These are phyloP conservation scores for Aschersonia sp. DNA, from an alignment of 2,329 filamentous ascomycete genomes.

Conservation along the genomic window DNA sequence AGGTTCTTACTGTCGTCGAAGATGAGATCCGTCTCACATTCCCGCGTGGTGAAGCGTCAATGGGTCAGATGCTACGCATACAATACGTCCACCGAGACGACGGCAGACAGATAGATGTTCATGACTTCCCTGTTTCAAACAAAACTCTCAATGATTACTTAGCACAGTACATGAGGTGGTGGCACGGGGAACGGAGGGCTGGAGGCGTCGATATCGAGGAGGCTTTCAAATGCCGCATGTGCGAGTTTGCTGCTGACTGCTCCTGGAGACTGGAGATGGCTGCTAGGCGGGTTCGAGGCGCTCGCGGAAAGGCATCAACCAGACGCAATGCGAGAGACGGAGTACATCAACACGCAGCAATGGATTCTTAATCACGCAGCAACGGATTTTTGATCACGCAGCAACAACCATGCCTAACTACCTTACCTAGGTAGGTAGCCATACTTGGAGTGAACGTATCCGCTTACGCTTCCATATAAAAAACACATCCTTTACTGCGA, in stretches of 20 bases:
- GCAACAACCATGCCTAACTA: no score
- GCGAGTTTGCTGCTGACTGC: slow-evolving; percentile 70
- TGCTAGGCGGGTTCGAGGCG: slow-evolving; percentile 19
- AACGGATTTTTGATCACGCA: background rate
- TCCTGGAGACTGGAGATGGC: slow-evolving; percentile 63
- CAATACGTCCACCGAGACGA: slow-evolving; percentile 39
- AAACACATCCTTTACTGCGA: no score
- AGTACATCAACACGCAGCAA: background rate
- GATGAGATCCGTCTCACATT: slow-evolving; percentile 37
- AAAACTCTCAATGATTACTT: slow-evolving; percentile 52
- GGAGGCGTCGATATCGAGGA: slow-evolving; percentile 70
- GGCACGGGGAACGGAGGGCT: slow-evolving; percentile 61
- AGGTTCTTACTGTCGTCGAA: slow-evolving; percentile 30
- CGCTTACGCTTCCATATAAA: no score
- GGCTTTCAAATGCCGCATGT: slow-evolving; percentile 74
- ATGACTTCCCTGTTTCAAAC: slow-evolving; percentile 53
- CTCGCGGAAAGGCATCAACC: slow-evolving; percentile 2
- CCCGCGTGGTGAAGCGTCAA: slow-evolving; percentile 28
- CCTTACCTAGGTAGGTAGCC: no score
- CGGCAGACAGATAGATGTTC: slow-evolving; percentile 37
- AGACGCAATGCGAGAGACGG: background rate
- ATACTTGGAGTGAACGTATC: no score
- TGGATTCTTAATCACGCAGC: no score
- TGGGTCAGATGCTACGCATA: slow-evolving; percentile 36
- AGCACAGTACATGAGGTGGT: slow-evolving; percentile 64